A percentile compares a stretch with the other conserved stretches of the same genome.
Evolutionary conservation across 78 protist genomes (phyloP).

Genomic region (Guillardia theta): DNA sequence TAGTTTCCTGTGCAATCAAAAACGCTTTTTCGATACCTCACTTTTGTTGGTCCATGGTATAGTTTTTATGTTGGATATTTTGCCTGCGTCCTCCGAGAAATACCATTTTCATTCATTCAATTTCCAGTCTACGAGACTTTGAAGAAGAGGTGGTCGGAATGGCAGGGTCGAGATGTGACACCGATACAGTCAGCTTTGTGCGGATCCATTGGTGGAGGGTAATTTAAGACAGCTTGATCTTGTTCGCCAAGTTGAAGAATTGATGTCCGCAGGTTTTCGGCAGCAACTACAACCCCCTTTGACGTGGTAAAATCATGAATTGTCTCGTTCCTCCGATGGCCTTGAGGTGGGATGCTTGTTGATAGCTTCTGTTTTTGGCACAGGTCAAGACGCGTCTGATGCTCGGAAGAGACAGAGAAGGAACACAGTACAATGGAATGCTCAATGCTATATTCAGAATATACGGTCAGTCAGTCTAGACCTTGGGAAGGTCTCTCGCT

Average conservation of each 20-base stretch:
- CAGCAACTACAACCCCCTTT: conserved; percentile 65
- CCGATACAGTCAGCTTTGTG: conserved; percentile 48
- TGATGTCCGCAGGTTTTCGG: too few species aligned
- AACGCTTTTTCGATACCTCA: too few species aligned
- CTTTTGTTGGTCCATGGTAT: too few species aligned
- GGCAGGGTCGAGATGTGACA: background rate
- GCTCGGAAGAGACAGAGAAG: conserved; percentile 26
- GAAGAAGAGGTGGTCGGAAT: background rate
- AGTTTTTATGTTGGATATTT: background rate
- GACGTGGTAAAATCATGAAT: conserved; percentile 55
- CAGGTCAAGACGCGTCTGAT: conserved; percentile 69
- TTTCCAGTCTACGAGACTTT: conserved; percentile 66
- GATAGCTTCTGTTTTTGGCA: background rate
- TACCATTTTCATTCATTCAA: conserved; percentile 69
- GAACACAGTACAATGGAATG: background rate
- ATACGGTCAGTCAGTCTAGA: too few species aligned
- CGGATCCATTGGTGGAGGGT: conserved; percentile 70
- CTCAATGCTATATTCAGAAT: too few species aligned
- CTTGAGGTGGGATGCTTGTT: background rate
- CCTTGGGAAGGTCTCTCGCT: too few species aligned
- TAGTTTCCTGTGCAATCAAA: too few species aligned
- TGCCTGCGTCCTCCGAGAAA: conserved; percentile 50
- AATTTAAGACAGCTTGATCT: too few species aligned
- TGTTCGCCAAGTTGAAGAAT: too few species aligned
- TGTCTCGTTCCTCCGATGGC: background rate